Evolutionary conservation across 2,329 filamentous ascomycete genomes (phyloP), one percentile per base, ranked within the genome.

Genomic region (Chrysoporthe deuterocubensis): DNA sequence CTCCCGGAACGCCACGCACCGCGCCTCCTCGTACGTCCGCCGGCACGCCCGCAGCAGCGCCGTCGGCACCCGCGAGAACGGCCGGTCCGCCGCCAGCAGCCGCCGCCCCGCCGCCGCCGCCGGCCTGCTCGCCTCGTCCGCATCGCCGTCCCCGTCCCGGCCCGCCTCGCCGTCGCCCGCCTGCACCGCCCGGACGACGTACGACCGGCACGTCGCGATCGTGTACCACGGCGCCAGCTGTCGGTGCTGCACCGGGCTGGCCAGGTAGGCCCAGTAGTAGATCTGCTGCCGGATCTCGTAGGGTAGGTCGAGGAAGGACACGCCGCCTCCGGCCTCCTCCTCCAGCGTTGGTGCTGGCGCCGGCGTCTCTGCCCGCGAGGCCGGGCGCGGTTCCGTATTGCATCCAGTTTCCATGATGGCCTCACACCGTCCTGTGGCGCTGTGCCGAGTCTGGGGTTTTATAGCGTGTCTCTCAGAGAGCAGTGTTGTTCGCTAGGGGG

Each of bases 211-310:
- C 4, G 72, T 69, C 13, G 77, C 78, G 3, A 75, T 75, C 2
- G 79, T 80, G 71, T 81, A 81, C 74, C 78, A 79, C 1, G 79
- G 78, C 11, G 77, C 77, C n/a, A 80, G 77, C 67, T 80, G 76
- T 16, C 75, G 72, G 58, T 80, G 77, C n/a, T 75, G 73, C 50
- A 81, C 72, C 1, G 79, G 81, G 46, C 77, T 77, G 72, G 76
- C 75, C 5, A 76, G 72, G 56, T 81, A 76, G 14, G 84, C 71
- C 76, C 79, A 81, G 64, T 73, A 70, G 72, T 85, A 85, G 44
- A 86, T 81, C 65, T 81, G 77, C 14, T 83, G 77, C 16, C 83
- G 79, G 61, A 85, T 76, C 71, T 85, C 83, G 16, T 78, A 71
- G 0, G 83, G 81, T 5, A 84, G 73, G 42, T 75, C 72, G 59